Base-by-base conservation (phyloP, 805 yeast genomes). In the Tetrapisispora taiwanensis region DNA sequence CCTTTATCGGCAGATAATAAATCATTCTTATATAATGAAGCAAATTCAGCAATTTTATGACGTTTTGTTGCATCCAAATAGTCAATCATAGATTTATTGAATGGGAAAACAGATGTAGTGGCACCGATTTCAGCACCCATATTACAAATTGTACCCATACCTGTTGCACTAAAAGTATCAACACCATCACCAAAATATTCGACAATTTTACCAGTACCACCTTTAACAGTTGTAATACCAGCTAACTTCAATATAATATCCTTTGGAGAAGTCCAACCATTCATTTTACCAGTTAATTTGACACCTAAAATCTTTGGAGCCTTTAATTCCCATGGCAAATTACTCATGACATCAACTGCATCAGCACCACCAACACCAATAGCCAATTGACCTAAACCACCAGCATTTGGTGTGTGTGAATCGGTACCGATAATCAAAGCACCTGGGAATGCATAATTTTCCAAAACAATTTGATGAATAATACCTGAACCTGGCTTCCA, bases 51-150 rank as follows among this genome's bases (percentile, higher is more conserved):
- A 59, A 90, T 85, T 59, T 84, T 77, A 45, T 77, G 75, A 73
- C 97, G 84, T 56, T 79, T 80, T 47, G 97, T 90, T 46, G 94
- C 92, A 50, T 76, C 68, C 66, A 90, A 77, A 73, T 89, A 90
- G 53, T 82, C 84, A 65, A 71, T 78, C 85, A 85, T 89, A 52
- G 90, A 82, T 62, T 80, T 77, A 75, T 86, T 88, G 85, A 76
- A 88, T 66, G 97, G 97, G 94, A 89, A 89, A 49, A 85, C 86
- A 39, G 97, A 89, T 46, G 97, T 89, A 51, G 97, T 89, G 49
- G 97, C 97, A 72, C 97, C 97, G 56, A 89, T 88, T 72, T 89
- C 97, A 55, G 97, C 97, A 75, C 97, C 97, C 97, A 89, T 89
- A 71, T 89, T 89, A 78, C 97, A 89, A 71, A 89, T 89, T 58